Evolutionary conservation across 2,329 filamentous ascomycete genomes (phyloP).

Genomic region (Tolypocladium ophioglossoides): DNA sequence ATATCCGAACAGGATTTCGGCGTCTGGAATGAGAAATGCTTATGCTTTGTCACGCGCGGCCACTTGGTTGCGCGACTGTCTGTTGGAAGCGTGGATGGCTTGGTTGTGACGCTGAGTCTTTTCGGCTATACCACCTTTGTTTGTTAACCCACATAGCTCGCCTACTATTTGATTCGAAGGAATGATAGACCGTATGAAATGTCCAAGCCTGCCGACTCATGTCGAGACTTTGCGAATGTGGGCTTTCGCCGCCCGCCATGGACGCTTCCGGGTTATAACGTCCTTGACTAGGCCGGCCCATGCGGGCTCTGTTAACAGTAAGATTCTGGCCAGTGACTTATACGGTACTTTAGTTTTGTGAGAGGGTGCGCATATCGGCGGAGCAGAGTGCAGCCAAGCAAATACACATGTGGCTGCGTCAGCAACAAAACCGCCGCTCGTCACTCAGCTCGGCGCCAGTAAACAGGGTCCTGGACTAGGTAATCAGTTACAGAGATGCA

Average conservation of each 20-base stretch:
- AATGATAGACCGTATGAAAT: background rate
- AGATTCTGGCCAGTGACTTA: too few species aligned
- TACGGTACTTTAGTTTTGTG: too few species aligned
- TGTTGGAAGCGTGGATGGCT: background rate
- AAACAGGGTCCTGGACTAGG: background rate
- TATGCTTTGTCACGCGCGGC: conserved; percentile 7
- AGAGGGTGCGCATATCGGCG: background rate
- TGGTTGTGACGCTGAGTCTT: background rate
- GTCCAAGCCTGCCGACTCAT: background rate
- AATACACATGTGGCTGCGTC: background rate
- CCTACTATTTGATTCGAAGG: background rate
- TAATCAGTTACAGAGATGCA: background rate
- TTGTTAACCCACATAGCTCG: background rate
- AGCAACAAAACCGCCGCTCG: background rate
- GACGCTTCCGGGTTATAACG: background rate
- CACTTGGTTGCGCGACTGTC: background rate
- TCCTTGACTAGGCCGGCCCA: background rate
- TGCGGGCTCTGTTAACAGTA: background rate
- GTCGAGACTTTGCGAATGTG: too few species aligned
- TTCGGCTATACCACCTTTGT: conserved; percentile 1
- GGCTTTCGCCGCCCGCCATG: background rate
- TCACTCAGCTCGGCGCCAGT: background rate
- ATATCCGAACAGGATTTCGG: conserved; percentile 17
- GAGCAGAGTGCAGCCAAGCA: background rate
- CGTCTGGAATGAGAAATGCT: conserved; percentile 18